These are phyloP conservation scores for Aspergillus biplanus DNA, from an alignment of 495 filamentous ascomycete species.

Conservation along the genomic window DNA sequence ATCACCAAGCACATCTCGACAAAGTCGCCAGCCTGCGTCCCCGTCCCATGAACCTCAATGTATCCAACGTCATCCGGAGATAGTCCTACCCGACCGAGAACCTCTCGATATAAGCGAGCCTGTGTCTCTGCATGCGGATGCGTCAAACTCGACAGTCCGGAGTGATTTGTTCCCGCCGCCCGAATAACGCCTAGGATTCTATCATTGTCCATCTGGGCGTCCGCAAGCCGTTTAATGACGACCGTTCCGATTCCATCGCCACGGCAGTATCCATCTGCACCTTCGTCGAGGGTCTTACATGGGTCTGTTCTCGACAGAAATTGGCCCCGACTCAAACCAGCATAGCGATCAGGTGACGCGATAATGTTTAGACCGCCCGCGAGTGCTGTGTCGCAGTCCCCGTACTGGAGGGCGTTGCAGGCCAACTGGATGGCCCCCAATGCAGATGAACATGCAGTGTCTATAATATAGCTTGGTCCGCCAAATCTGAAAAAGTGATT, in stretches of 20 bases:
- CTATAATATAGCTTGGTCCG: conserved; percentile 72
- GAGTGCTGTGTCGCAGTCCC: conserved; percentile 71
- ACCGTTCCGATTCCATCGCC: conserved; percentile 49
- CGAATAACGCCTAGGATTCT: conserved; percentile 43
- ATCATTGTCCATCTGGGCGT: conserved; percentile 51
- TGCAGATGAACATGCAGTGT: conserved; percentile 76
- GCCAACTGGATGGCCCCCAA: conserved; percentile 58
- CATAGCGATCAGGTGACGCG: conserved; percentile 70
- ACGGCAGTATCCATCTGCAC: conserved; percentile 74
- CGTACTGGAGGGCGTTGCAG: conserved; percentile 64
- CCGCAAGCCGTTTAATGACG: conserved; percentile 48
- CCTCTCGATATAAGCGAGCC: conserved; percentile 43
- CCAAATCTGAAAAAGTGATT: conserved; percentile 71
- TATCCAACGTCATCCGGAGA: conserved; percentile 51
- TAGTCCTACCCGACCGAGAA: conserved; percentile 50
- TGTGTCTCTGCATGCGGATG: conserved; percentile 56
- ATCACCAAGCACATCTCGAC: conserved; percentile 13
- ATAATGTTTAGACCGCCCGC: conserved; percentile 70
- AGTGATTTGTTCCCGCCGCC: conserved; percentile 44
- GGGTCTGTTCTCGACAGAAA: conserved; percentile 68
- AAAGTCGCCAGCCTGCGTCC: conserved; percentile 48
- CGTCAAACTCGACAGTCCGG: conserved; percentile 48
- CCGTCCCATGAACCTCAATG: conserved; percentile 55
- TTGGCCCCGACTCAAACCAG: conserved; percentile 68
- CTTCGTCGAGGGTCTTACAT: conserved; percentile 70